A percentile compares a stretch with the other conserved stretches of the same genome.
These are phyloP conservation scores for Blastobotrys malaysiensis DNA, from an alignment of 1,139 yeast genomes.

Conservation along the genomic window DNA sequence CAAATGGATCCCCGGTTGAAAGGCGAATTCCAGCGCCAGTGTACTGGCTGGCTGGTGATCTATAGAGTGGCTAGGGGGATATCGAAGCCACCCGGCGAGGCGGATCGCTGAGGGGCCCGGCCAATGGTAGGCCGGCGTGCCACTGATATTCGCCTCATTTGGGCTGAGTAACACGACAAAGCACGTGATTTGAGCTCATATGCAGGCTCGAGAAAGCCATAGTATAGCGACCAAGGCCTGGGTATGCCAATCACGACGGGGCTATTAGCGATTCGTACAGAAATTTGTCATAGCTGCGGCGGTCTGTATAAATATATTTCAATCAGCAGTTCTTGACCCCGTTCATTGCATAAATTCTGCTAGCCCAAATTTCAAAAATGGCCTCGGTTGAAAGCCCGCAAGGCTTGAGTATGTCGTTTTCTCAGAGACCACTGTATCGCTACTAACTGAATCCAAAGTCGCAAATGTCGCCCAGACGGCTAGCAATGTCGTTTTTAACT, in stretches of 20 bases:
- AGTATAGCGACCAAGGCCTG: not conserved
- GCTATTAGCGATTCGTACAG: not conserved
- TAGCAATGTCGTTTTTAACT: conserved; percentile 38
- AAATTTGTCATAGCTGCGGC: not conserved
- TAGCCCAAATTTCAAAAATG: not conserved
- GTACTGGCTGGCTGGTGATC: too few relatives aligned
- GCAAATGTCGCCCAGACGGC: conserved; percentile 28
- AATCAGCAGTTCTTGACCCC: not conserved
- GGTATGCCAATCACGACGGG: conserved; percentile 1
- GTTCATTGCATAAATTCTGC: not conserved
- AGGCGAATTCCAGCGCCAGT: too few relatives aligned
- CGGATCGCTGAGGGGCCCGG: not conserved
- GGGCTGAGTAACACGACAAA: not conserved
- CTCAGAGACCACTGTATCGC: not conserved
- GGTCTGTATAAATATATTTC: not conserved
- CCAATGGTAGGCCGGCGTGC: not conserved
- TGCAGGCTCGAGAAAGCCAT: not conserved
- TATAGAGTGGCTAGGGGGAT: not conserved
- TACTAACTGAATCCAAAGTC: conserved; percentile 18
- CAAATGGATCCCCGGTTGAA: not conserved
- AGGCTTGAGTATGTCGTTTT: not conserved
- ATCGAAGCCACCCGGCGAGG: not conserved
- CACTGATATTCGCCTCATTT: not conserved
- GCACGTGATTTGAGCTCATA: conserved; percentile 2
- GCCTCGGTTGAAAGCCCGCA: not conserved